Evolutionary conservation across 1,284 basidiomycete genomes (phyloP).

Genomic region (Ustilago hordei): DNA sequence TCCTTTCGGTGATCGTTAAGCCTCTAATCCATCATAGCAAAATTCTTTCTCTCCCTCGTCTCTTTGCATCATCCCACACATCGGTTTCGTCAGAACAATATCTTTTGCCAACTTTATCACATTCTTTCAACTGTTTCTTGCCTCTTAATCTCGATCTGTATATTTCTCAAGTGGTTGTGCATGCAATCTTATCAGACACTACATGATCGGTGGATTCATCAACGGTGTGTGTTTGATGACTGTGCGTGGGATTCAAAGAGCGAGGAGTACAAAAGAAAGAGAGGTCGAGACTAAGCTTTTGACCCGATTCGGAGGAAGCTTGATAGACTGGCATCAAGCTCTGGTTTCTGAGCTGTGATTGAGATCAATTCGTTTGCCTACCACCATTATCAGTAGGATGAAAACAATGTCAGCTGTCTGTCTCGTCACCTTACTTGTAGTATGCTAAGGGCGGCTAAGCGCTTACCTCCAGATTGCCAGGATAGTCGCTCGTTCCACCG

Average conservation of each 20-base stretch:
- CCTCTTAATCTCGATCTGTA: background rate
- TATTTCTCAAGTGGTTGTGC: background rate
- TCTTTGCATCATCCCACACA: background rate
- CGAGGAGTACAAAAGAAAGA: background rate
- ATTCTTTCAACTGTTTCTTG: conserved; percentile 6
- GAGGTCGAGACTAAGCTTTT: background rate
- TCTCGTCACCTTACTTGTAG: background rate
- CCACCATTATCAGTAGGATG: background rate
- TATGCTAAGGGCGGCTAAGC: background rate
- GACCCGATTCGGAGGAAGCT: conserved; percentile 12
- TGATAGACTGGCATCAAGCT: conserved; percentile 18
- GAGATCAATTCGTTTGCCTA: conserved; percentile 20
- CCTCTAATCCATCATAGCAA: background rate
- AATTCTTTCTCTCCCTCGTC: background rate
- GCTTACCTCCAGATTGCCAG: conserved; percentile 30
- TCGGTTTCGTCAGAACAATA: conserved; percentile 17
- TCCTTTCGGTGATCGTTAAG: conserved; percentile 46
- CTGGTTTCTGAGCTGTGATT: conserved; percentile 12
- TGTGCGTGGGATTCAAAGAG: too few relatives aligned
- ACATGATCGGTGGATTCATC: conserved; percentile 1
- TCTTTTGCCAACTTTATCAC: conserved; percentile 8
- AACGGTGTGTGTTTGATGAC: background rate
- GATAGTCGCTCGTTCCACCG: conserved; percentile 19
- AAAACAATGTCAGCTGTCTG: background rate
- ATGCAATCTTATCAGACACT: background rate